Evolutionary conservation across 2,329 filamentous ascomycete species (phyloP), one percentile per base, ranked within the genome.

Genomic region (Sclerotinia sclerotiorum): DNA sequence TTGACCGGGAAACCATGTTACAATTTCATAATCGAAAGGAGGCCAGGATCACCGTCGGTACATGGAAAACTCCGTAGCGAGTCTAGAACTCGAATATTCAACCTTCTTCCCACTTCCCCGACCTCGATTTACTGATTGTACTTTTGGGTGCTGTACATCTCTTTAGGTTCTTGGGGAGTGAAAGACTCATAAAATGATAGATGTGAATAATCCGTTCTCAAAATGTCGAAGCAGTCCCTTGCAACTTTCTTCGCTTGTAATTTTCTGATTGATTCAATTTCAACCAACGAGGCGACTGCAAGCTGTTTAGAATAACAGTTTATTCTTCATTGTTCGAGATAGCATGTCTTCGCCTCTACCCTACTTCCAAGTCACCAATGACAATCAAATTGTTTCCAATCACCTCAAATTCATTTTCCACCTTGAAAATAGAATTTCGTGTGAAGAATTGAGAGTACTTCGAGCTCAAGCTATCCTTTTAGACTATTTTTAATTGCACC

Each of bases 1-100:
- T 49, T 64, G 48, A n/a, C 61, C 24, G 21, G 61, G 61, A 29
- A 64, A 64, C 61, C 8, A 55, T 55, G 48, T 64, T 55, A 39
- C 61, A 64, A 60, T 60, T 17, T 19, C 56, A 44, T 29, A 42
- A 60, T 19, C 24, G 19, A 46, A 21, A 29, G 5, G 39, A 10
- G 35, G 35, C 35, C 35, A 35, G 46, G 29, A 29, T 29, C 29
- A 29, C 29, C 5, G 2, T 29, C 29, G 29, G 29, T 29, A 29
- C 29, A 29, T 29, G 29, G 29, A 58, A 17, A 13, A 46, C 24
- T 27, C 56, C 39, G 17, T 44, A 27, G 42, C 5, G 10, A 29
- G 57, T 46, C 42, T 46, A 46, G 57, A 46, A 24, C 57, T 44
- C 27, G 10, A 46, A 60, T 4, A 32, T n/a, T 21, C 42, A 60